Base-by-base conservation (phyloP, 495 filamentous ascomycete species). In the Aspergillus incahuasiensis region DNA sequence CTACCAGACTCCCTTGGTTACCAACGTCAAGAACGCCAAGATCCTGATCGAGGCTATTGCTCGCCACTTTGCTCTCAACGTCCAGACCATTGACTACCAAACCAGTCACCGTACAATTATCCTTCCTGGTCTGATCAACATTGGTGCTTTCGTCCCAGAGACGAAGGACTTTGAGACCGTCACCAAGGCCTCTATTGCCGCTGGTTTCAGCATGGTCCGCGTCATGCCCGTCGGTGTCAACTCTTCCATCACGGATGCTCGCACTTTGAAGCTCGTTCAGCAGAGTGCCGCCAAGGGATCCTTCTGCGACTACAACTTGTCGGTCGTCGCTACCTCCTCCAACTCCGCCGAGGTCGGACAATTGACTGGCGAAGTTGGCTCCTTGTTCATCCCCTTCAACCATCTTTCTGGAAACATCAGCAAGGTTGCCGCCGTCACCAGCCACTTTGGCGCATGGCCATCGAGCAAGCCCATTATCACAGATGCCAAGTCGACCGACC, bases 11-110 rank as follows among this genome's bases (percentile, higher is more conserved):
- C 94, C 94, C 38, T 73, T 98, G 61, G 91, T 98, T 25, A 98
- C 94, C 45, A 98, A 98, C 65, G 94, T 98, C 64, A 98, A 98
- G 81, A 98, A 97, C 63, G 94, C 94, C 39, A 98, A 98, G 79
- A 88, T 98, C 52, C 70, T 98, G 42, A 87, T 98, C 59, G 94
- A 98, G 70, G 94, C 94, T 15, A 87, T 98, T 58, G 85, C 91
- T 51, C 83, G 94, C 38, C 85, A 95, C 66, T 95, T 87, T 63
- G 84, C 90, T 57, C 76, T 98, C 35, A 81, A 91, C 35, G 83
- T 97, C 57, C 80, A 83, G 67, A 84, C 84, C 39, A 79, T 89
- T 55, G 94, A 98, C 67, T 95, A 86, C 73, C 89, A 96, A 77
- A 92, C 90, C 34, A 91, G 87, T 68, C 88, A 91, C 64, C 84